Evolutionary conservation across 495 filamentous ascomycete species (phyloP), one percentile per base, ranked within the genome.

Genomic region (Xylaria cubensis): DNA sequence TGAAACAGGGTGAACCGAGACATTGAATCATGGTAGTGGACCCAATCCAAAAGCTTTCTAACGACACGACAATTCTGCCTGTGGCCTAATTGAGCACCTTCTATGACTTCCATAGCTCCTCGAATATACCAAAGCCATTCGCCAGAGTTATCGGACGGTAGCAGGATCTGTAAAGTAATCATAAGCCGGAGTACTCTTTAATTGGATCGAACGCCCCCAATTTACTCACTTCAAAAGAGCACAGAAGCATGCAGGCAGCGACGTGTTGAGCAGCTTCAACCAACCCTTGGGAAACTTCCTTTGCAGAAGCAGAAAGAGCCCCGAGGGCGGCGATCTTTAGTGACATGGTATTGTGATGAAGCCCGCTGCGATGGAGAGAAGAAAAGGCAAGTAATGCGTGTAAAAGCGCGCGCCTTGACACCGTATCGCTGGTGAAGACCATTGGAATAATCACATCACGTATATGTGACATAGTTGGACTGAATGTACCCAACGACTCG

Each of bases 101-200:
- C 26, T 34, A 78, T 39, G 50, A 74, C 63, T 48, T 74, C 62
- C 69, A 73, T 67, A 51, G 74, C 76, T 0, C 74, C 76, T 42
- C 69, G 48, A 48, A 74, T 71, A 65, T 78, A 76, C 74, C 66
- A 73, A 64, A 76, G 73, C 76, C 77, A 79, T 50, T 79, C 73
- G 59, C 75, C 72, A 29, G 73, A 77, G 46, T 59, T 75, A 51
- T 76, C 75, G 4, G 73, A 68, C 61, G 77, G 48, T 50, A 69
- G 58, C 32, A 74, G 62, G 26, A 79, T 76, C 77, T 67, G n/a
- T 19, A 42, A 10, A 56, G 8, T 19, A 44, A 19, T 36, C 19
- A 8, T 67, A 10, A 67, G 50, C 21, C 1, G 0, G 36, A 26
- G 32, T 19, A 0, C 13, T 32, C 2, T 12, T n/a, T 10, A 24